Evolutionary conservation across 2,329 filamentous ascomycete species (phyloP), one percentile per base, ranked within the genome.

Genomic region (Penicillium concentricum): DNA sequence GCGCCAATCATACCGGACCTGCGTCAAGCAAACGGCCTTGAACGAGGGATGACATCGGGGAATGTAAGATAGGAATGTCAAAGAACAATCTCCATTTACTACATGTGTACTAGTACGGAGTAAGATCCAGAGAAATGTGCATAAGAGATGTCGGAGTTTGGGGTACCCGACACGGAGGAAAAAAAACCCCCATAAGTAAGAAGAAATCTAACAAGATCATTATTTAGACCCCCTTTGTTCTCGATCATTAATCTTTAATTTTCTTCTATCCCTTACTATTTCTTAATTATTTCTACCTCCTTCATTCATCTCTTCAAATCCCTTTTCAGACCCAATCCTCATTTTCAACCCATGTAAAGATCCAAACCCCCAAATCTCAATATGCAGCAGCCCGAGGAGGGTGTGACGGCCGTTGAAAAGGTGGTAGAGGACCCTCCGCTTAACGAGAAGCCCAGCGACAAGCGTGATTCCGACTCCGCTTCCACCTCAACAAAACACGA

Each of bases 401-500:
- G 61, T 10, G 43, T 51, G 16, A 51, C 43, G 15, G 48, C 57
- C 47, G 45, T 62, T 30, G 62, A 63, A 56, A 63, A 62, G 38
- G 45, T 62, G 20, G 55, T 38, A 24, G 54, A 54, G 5, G 54
- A 63, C 24, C 43, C 59, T 48, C 35, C 46, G n/a, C 42, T 51
- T 8, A 39, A 57, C 24, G 55, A 61, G 38, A 63, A 67, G 28
- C 52, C 59, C 13, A 54, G 56, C 28, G 15, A 35, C 1, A 54
- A 54, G 30, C 52, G 16, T 9, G 38, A 50, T n/a, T 59, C 61
- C 22, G 60, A 62, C 18, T 67, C 68, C 3, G 62, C 59, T 15
- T 69, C 71, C 13, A 67, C 67, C 1, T 54, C 62, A 16, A 57
- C 58, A 13, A 64, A 60, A 38, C 61, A 56, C 60, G 54, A 62